These are phyloP conservation scores for Colletotrichum liriopes DNA, from an alignment of 2,329 filamentous ascomycete genomes.

Conservation along the genomic window DNA sequence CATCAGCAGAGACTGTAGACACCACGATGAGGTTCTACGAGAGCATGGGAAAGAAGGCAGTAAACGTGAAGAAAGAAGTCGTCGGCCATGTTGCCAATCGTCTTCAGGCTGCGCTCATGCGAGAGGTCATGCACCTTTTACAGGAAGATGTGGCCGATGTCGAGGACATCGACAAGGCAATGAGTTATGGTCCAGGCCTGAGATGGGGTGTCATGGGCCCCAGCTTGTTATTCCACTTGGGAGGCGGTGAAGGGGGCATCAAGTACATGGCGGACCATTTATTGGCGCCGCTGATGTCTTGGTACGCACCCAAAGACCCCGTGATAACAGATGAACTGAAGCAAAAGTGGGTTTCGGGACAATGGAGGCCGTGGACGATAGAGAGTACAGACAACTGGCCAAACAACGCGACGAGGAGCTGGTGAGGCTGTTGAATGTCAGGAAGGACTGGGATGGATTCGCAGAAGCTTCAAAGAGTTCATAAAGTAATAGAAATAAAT, in stretches of 20 bases:
- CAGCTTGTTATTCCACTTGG: constrained; percentile 38
- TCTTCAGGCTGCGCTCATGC: constrained; percentile 51
- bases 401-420: constrained; percentile 33
- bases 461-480: constrained; percentile 1
- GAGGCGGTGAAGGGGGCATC: constrained; percentile 45
- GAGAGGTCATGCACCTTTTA: constrained; percentile 32
- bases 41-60: constrained; percentile 56
- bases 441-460: constrained; percentile 30
- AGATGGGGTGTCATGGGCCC: constrained; percentile 46
- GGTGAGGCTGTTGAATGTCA: constrained; percentile 27
- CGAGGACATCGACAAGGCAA: constrained; percentile 32
- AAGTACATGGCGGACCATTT: constrained; percentile 43
- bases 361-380: constrained; percentile 21
- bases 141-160: constrained; percentile 31
- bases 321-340: constrained; percentile 26
- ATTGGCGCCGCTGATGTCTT: constrained; percentile 30
- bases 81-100: constrained; percentile 62
- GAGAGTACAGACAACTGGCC: constrained; percentile 22
- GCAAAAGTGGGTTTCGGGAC: constrained; percentile 32
- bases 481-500: not conserved
- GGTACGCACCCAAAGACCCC: constrained; percentile 34
- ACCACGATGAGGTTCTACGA: constrained; percentile 57
- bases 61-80: constrained; percentile 58
- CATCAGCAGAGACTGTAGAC: constrained; percentile 46
- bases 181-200: constrained; percentile 42